phyloP scores from a whole-genome alignment of 129 eudicot genomes.

The Lactuca saligna region DNA sequence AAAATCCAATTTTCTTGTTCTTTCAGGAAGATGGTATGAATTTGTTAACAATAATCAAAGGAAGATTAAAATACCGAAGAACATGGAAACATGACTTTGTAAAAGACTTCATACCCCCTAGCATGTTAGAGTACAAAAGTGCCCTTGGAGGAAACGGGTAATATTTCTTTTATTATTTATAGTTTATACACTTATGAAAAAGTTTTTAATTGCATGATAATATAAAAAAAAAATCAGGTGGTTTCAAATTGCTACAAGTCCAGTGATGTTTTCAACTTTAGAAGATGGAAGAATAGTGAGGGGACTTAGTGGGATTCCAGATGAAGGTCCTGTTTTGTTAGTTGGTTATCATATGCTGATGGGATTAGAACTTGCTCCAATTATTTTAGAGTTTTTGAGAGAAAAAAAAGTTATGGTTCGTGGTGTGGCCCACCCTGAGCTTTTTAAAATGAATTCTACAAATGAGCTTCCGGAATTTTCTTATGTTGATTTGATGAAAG shows the following conservation, averaged over 20 bases:
- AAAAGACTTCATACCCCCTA: slow-evolving; percentile 79
- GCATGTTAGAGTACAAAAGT: slow-evolving; percentile 63
- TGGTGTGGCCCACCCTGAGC: slow-evolving; percentile 79
- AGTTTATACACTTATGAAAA: neutral
- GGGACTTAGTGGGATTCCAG: slow-evolving; percentile 80
- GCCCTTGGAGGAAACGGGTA: slow-evolving; percentile 46
- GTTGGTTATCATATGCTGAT: slow-evolving; percentile 92
- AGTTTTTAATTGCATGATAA: too few species aligned
- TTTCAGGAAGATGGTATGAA: slow-evolving; percentile 94
- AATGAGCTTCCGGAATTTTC: slow-evolving; percentile 40
- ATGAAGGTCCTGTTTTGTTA: slow-evolving; percentile 77
- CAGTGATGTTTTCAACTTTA: slow-evolving; percentile 70
- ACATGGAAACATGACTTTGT: slow-evolving; percentile 63
- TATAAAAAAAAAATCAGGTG: slow-evolving; percentile 36
- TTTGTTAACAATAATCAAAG: slow-evolving; percentile 66
- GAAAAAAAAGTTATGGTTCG: slow-evolving; percentile 64
- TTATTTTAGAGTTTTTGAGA: slow-evolving; percentile 53
- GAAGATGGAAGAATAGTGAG: slow-evolving; percentile 84
- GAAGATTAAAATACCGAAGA: slow-evolving; percentile 55
- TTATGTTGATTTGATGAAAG: slow-evolving; percentile 44
- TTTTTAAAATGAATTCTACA: slow-evolving; percentile 36
- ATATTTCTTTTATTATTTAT: slow-evolving; percentile 23
- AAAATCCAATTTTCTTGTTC: slow-evolving; percentile 18
- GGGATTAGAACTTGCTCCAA: slow-evolving; percentile 70
- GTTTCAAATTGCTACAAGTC: slow-evolving; percentile 44